Evolutionary conservation across 148 eudicot genomes (phyloP), one percentile per base, ranked within the genome.

Genomic region (Vaccinium vitisidaea): DNA sequence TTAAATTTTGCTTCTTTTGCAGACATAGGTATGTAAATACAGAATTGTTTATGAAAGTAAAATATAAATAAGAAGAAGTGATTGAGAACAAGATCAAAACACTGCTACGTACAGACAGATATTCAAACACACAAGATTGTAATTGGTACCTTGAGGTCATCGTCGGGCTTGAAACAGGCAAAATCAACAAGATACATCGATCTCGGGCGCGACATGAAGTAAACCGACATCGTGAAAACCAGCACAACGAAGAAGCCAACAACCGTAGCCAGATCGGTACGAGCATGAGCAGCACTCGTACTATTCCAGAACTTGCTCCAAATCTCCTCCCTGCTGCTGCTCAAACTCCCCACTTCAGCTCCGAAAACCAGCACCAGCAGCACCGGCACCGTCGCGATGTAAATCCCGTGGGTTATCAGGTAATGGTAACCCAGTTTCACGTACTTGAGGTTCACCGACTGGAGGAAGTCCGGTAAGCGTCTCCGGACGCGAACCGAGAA

Each of bases 351-450:
- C 0, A 94, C 90, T 86, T 94, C 94, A 0, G 94, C 98, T 71
- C 98, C 89, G 52, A 96, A 90, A 32, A 94, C 88, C 25, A 97
- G 67, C 32, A 95, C 90, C 74, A 95, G 73, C 19, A 90, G 67
- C n/a, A 89, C 89, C 1, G 98, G 98, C 13, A 95, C 83, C 0
- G 98, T 92, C 2, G 95, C 98, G 55, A 97, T 50, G 80, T 95
- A 97, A 8, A 97, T 84, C 8, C 92, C 98, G 79, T 97, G 98
- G 58, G 83, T 94, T 1, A 97, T 93, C 10, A 95, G 85, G 79
- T 97, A 97, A 84, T 95, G 99, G 77, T 97, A 97, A 0, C 99
- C 99, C 5, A 97, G 80, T 86, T 91, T 97, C 53, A 97, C 99
- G 76, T 97, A 97, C 89, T 97, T 97, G 50, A 97, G 87, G 73